These are phyloP conservation scores for Alternaria consortialis DNA, from an alignment of 2,329 filamentous ascomycete species.

Conservation along the genomic window DNA sequence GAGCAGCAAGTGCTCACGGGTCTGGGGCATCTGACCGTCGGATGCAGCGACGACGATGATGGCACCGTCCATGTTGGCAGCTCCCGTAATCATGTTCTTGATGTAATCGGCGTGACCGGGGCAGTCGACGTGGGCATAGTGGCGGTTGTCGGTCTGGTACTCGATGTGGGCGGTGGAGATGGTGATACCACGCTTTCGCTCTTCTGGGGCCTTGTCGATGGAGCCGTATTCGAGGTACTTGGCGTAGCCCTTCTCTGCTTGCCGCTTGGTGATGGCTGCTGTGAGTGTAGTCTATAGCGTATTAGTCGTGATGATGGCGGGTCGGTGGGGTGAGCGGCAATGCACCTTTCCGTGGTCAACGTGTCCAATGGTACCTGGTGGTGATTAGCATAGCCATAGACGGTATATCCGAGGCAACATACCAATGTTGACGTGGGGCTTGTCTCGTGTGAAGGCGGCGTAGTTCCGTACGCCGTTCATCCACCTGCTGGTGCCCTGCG, in stretches of 20 bases:
- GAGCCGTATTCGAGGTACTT: conserved; percentile 96
- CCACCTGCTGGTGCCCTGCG: conserved; percentile 69
- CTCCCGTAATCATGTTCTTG: conserved; percentile 99
- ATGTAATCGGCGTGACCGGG: conserved; percentile 99
- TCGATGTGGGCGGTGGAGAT: conserved; percentile 99
- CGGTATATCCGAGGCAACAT: conserved; percentile 39
- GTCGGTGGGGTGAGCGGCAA: conserved; percentile 17
- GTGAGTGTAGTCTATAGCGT: conserved; percentile 86
- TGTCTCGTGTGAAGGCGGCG: conserved; percentile 81
- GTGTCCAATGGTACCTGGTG: conserved; percentile 90
- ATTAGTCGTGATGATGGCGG: conserved; percentile 23
- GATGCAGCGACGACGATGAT: conserved; percentile 98
- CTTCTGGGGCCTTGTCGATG: conserved; percentile 99
- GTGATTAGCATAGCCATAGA: conserved; percentile 19
- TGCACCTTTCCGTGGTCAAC: conserved; percentile 98
- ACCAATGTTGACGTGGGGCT: conserved; percentile 99
- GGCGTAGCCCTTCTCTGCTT: conserved; percentile 92
- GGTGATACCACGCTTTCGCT: conserved; percentile 99
- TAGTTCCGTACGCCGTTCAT: conserved; percentile 71
- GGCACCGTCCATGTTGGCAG: conserved; percentile 98
- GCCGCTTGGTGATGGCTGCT: conserved; percentile 97
- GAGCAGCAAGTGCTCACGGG: conserved; percentile 95
- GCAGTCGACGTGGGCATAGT: conserved; percentile 99
- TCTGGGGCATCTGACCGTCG: conserved; percentile 99
- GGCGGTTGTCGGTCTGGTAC: conserved; percentile 90